Evolutionary conservation across 371 early-diverging fungal genomes (phyloP), one percentile per base, ranked within the genome.

Genomic region (Mucor piriformis): DNA sequence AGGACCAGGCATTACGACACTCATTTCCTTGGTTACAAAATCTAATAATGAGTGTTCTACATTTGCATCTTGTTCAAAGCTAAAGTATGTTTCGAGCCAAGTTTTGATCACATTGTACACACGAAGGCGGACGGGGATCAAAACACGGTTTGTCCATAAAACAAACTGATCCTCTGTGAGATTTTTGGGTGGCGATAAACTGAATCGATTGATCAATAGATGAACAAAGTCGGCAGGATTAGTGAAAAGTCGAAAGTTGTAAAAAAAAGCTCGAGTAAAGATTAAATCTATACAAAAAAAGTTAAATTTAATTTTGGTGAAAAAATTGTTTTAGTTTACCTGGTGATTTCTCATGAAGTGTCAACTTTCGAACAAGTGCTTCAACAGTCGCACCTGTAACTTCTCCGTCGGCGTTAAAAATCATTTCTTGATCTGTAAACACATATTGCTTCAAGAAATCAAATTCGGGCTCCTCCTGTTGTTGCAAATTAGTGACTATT

Each of bases 91-190:
- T 72, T 96, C 96, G 12, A 97, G 74, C 98, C 98, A 97, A 5
- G 83, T 84, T 65, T 95, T 94, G 72, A 95, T 86, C 7, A 95
- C 86, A 67, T 94, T 95, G 74, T 85, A 92, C 0, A 97, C 96
- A 13, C 83, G 84, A 40, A 95, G 69, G 12, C 95, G 92, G 49
- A 95, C 83, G 2, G 95, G 95, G n/a, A 82, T 81, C 54, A 88
- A 78, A 54, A 95, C 94, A 47, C 85, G 88, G 47, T 90, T 91
- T 29, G 80, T 83, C 97, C 97, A 97, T 5, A 84, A 54, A n/a
- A 73, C 75, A 32, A 84, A 51, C 54, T 96, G 92, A 2, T 82
- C 74, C 49, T 95, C 89, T 12, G 81, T 77, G 1, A 82, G 60
- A 7, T 85, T 85, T 1, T 64, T 61, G 0, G 97, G 95, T 0